phyloP scores from a whole-genome alignment of 805 yeast species.

The Spathaspora gorwiae region DNA sequence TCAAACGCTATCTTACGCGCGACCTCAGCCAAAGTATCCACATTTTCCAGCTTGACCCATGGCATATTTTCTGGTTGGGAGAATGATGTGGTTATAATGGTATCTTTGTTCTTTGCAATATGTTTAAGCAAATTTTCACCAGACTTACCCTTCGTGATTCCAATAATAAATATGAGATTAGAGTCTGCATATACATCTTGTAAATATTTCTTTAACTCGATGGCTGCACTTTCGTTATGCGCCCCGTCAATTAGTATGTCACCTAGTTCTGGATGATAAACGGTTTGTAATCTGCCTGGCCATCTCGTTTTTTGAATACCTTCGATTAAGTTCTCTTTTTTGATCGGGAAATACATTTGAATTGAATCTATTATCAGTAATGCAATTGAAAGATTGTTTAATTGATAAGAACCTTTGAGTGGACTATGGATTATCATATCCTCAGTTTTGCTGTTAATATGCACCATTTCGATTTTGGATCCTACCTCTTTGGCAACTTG shows the following conservation, averaged over 20 bases:
- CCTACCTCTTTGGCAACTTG: conserved; percentile 28
- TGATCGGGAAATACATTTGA: conserved; percentile 21
- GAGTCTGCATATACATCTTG: conserved; percentile 10
- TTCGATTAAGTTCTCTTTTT: conserved; percentile 28
- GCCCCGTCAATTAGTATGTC: conserved; percentile 79
- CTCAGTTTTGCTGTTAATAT: conserved; percentile 8
- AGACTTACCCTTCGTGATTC: conserved; percentile 72
- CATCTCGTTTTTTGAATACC: conserved; percentile 62
- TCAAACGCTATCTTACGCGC: conserved; percentile 3
- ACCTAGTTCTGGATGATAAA: conserved; percentile 18
- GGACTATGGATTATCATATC: conserved; percentile 37
- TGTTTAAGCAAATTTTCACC: conserved; percentile 47
- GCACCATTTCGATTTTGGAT: conserved; percentile 24
- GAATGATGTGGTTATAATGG: conserved; percentile 60
- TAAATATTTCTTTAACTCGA: conserved; percentile 59
- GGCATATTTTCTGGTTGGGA: conserved; percentile 86
- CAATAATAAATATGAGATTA: conserved; percentile 56
- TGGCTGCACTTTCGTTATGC: conserved; percentile 82
- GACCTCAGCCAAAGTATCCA: conserved; percentile 2
- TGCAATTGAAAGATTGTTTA: conserved; percentile 65
- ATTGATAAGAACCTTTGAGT: conserved; percentile 69
- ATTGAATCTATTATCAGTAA: conserved; percentile 20
- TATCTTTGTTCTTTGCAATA: conserved; percentile 47
- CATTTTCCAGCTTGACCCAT: conserved; percentile 53
- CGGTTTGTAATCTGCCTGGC: conserved; percentile 82